phyloP scores from a whole-genome alignment of 1,284 basidiomycete genomes.

The Xerocomus nothofagi region DNA sequence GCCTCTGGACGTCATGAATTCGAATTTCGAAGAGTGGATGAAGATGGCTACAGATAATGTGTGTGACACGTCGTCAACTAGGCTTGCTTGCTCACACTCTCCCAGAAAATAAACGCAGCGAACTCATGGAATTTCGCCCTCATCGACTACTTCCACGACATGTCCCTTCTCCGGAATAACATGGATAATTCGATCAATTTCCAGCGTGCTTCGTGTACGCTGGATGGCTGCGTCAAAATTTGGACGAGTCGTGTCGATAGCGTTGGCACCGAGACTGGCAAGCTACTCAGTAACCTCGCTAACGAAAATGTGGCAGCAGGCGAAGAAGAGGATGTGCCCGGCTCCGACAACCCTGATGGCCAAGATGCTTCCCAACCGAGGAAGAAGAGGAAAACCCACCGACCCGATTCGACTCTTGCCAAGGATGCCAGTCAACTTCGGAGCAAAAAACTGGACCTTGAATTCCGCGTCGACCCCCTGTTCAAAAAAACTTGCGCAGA shows the following conservation, averaged over 20 bases:
- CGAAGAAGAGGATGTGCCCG: constrained; percentile 60
- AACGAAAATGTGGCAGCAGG: constrained; percentile 59
- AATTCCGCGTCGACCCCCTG: constrained; percentile 94
- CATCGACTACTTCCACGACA: constrained; percentile 99
- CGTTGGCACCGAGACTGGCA: constrained; percentile 96
- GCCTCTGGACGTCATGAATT: constrained; percentile 78
- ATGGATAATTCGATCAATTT: constrained; percentile 97
- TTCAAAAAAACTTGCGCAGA: constrained; percentile 99
- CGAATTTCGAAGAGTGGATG: constrained; percentile 99
- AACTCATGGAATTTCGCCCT: constrained; percentile 99
- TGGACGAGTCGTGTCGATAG: constrained; percentile 99
- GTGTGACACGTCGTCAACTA: constrained; percentile 32
- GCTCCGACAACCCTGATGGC: constrained; percentile 62
- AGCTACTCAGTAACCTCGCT: constrained; percentile 90
- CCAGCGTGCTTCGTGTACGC: constrained; percentile 95
- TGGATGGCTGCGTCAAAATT: constrained; percentile 99
- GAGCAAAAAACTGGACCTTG: constrained; percentile 92
- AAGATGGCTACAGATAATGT: constrained; percentile 99
- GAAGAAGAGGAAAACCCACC: constrained; percentile 63
- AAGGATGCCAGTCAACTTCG: constrained; percentile 81
- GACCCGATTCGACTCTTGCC: constrained; percentile 80
- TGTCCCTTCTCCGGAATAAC: constrained; percentile 92
- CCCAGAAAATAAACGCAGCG: constrained; percentile 95
- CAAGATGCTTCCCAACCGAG: constrained; percentile 53
- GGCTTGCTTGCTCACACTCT: constrained; percentile 13